These are phyloP conservation scores for Lasiosphaeriaceae sp. DNA, from an alignment of 495 filamentous ascomycete genomes.

Conservation along the genomic window DNA sequence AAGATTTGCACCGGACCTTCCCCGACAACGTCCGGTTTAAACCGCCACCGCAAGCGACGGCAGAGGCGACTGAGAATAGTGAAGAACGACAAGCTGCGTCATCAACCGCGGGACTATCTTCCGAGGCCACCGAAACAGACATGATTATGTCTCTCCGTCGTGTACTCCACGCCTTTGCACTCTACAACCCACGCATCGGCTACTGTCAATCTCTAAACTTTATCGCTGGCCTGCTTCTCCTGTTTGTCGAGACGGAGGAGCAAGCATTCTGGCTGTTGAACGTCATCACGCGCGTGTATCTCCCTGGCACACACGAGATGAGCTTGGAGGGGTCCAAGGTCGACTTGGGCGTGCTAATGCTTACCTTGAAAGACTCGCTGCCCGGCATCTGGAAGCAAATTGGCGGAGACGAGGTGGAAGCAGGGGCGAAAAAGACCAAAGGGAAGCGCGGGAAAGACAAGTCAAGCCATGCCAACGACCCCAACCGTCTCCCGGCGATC, in stretches of 20 bases:
- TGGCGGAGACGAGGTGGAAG: constrained; percentile 65
- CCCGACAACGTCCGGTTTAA: constrained; percentile 93
- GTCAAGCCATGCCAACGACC: constrained; percentile 29
- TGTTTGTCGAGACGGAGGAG: constrained; percentile 84
- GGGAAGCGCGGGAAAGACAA: constrained; percentile 21
- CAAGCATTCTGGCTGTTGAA: constrained; percentile 93
- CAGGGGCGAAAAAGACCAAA: constrained; percentile 46
- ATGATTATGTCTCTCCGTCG: constrained; percentile 78
- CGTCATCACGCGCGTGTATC: constrained; percentile 81
- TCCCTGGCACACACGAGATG: constrained; percentile 90
- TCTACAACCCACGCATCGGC: constrained; percentile 83
- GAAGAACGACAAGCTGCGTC: background rate
- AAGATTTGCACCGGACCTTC: constrained; percentile 92
- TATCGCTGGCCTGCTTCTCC: constrained; percentile 87
- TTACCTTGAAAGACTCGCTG: constrained; percentile 72
- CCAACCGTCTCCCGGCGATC: constrained; percentile 73
- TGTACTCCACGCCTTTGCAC: constrained; percentile 83
- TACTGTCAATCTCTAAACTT: constrained; percentile 99
- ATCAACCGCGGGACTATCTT: constrained; percentile 7
- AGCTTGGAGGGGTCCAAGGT: constrained; percentile 91
- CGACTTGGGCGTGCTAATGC: constrained; percentile 92
- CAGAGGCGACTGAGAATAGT: background rate
- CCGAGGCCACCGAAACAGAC: constrained; percentile 58
- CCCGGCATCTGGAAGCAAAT: constrained; percentile 87
- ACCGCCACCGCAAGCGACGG: constrained; percentile 38